Base-by-base conservation (phyloP, 805 yeast species). In the Maudiozyma saulgeensis region DNA sequence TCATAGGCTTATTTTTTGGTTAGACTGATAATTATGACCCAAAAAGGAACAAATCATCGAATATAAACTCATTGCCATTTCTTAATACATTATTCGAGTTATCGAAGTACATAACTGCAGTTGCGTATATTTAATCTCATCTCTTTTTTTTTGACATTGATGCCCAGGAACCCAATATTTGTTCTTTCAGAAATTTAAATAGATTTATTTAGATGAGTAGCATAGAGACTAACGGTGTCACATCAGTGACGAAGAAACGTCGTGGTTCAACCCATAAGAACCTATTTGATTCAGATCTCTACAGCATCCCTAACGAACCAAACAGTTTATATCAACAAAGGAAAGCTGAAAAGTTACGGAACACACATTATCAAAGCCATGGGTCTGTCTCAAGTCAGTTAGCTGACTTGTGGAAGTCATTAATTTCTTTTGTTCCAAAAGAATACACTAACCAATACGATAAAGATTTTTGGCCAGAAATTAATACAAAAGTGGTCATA, bases 401-500 rank as follows among this genome's bases (percentile, higher is more conserved):
- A 35, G 18, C 18, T n/a, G 38, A 35, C 16, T 16, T 35, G 8
- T 42, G 31, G 31, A 23, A 35, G 26, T 13, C 31, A 18, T 2
- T 44, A 8, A 1, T 38, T 4, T 12, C 21, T 6, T 8, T 25
- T 7, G 28, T 44, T 12, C 43, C 47, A 18, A 18, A 18, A 4
- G 35, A 42, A 23, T 49, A 43, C 26, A 28, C 8, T 25, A 25
- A 23, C 16, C 43, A 40, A 23, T 23, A 21, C 16, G 31, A 40
- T 7, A 41, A 32, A 19, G 46, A 43, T 8, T 38, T 32, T 42
- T 43, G 68, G 9, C 72, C 73, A 0, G 70, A 64, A 2, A 55
- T 69, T 19, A 68, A 70, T 48, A 23, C 73, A n/a, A 71, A 73
- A 42, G 68, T 80, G n/a, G 70, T 76, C 2, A 43, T 59, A 2